phyloP scores from a whole-genome alignment of 805 yeast species.

The Zygoascus flipseniorum region DNA sequence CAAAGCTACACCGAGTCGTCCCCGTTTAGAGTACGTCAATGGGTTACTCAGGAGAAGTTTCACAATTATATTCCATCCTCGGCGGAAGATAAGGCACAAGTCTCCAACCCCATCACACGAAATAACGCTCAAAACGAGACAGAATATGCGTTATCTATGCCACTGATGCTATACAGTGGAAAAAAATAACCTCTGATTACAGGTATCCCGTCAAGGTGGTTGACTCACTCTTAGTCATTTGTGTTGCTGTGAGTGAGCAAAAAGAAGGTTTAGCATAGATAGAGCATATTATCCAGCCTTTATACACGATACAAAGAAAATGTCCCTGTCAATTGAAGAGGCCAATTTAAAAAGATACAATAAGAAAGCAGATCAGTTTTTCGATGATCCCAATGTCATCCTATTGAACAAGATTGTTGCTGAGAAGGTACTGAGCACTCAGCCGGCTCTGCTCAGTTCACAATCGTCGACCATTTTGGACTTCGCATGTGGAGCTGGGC shows the following conservation, averaged over 20 bases:
- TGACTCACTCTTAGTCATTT: too few relatives aligned
- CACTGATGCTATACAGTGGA: constrained; percentile 11
- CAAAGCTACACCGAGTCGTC: neutral
- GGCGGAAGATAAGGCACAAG: neutral
- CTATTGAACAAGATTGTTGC: constrained; percentile 6
- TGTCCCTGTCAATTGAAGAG: neutral
- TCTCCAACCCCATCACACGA: neutral
- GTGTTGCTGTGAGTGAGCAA: too few relatives aligned
- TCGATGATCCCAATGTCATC: constrained; percentile 4
- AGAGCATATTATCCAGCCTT: neutral
- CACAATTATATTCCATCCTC: neutral
- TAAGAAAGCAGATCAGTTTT: constrained; percentile 5
- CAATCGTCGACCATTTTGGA: constrained; percentile 18
- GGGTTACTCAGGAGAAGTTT: constrained; percentile 7
- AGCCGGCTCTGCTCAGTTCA: constrained; percentile 8
- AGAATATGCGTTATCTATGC: constrained; percentile 2
- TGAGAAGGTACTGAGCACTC: constrained; percentile 3
- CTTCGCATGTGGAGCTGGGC: constrained; percentile 23
- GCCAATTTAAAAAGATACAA: neutral
- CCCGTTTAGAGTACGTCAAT: constrained; percentile 7
- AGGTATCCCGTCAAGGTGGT: neutral
- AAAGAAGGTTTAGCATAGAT: too few relatives aligned
- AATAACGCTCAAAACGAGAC: neutral
- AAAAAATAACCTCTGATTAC: neutral
- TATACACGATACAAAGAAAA: neutral